Conservation (phyloP, 768 basidiomycete genomes). For the Daedalea quercina region DNA sequence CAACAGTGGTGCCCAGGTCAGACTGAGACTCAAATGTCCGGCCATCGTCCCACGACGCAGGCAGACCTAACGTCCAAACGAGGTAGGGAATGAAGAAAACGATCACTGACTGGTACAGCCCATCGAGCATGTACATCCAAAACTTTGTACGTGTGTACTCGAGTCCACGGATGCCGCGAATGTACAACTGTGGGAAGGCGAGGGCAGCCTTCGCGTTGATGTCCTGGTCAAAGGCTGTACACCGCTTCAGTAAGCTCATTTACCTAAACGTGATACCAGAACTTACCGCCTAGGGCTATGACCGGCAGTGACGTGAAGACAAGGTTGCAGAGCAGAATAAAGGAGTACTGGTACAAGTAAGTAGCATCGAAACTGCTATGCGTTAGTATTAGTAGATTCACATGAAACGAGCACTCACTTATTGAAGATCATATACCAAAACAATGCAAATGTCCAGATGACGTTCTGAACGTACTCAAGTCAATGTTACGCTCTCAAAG, state of each 20-base stretch:
- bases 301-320: slow-evolving; percentile 93
- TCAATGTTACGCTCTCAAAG: neutral
- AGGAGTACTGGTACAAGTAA: slow-evolving; percentile 92
- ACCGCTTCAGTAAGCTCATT: slow-evolving; percentile 4
- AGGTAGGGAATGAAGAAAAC: slow-evolving; percentile 84
- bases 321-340: slow-evolving; percentile 87
- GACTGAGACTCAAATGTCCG: slow-evolving; percentile 70
- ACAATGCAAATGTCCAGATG: slow-evolving; percentile 89
- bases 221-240: slow-evolving; percentile 88
- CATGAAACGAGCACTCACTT: slow-evolving; percentile 39
- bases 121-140: slow-evolving; percentile 93
- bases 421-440: slow-evolving; percentile 92
- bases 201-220: slow-evolving; percentile 83
- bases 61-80: slow-evolving; percentile 58
- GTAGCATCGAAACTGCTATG: slow-evolving; percentile 79
- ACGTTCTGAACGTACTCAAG: slow-evolving; percentile 54
- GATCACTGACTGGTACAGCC: slow-evolving; percentile 85
- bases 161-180: slow-evolving; percentile 87
- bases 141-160: slow-evolving; percentile 92
- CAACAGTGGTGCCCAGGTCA: slow-evolving; percentile 90
- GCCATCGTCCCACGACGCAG: slow-evolving; percentile 66
- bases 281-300: slow-evolving; percentile 75
- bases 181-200: slow-evolving; percentile 93
- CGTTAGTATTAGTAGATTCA: neutral
- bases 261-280: neutral